phyloP scores from a whole-genome alignment of 1,284 basidiomycete species.

The Microbotryum lychnidis-dioicae region DNA sequence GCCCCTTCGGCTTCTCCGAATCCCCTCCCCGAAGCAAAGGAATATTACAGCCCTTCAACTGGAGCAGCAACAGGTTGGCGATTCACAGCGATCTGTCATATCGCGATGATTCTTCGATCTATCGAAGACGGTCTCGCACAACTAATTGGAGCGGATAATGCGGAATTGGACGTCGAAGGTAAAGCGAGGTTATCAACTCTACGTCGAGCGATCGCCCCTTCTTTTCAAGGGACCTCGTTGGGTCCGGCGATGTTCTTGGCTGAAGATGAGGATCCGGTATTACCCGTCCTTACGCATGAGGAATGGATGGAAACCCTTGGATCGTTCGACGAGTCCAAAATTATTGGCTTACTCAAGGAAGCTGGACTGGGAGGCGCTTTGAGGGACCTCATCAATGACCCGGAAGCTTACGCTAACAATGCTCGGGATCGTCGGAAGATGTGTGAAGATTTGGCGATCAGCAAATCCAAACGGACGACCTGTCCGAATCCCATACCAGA shows the following conservation, averaged over 20 bases:
- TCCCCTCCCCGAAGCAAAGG: constrained; percentile 3
- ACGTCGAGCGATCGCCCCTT: constrained; percentile 8
- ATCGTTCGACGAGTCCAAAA: constrained; percentile 11
- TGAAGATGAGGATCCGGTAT: constrained; percentile 1
- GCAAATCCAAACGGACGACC: not conserved
- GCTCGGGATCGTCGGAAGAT: constrained; percentile 9
- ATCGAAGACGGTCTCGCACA: constrained; percentile 10
- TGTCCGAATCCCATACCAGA: constrained; percentile 1
- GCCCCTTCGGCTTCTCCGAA: constrained; percentile 5
- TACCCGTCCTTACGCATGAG: constrained; percentile 14
- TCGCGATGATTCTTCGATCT: constrained; percentile 23
- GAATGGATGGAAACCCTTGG: constrained; percentile 21
- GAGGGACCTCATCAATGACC: not conserved
- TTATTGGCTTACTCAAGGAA: constrained; percentile 17
- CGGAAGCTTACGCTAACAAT: constrained; percentile 15
- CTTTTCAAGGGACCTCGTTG: constrained; percentile 28
- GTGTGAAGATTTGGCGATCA: constrained; percentile 2
- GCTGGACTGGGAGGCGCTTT: constrained; percentile 4
- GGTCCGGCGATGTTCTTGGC: constrained; percentile 28
- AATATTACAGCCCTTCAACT: constrained; percentile 17
- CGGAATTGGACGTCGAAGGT: not conserved
- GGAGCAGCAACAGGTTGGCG: constrained; percentile 27
- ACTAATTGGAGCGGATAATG: not conserved
- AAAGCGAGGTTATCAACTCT: not conserved
- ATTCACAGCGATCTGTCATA: constrained; percentile 27